Evolutionary conservation across 2,329 filamentous ascomycete species (phyloP).

Genomic region (Monilinia aucupariae): DNA sequence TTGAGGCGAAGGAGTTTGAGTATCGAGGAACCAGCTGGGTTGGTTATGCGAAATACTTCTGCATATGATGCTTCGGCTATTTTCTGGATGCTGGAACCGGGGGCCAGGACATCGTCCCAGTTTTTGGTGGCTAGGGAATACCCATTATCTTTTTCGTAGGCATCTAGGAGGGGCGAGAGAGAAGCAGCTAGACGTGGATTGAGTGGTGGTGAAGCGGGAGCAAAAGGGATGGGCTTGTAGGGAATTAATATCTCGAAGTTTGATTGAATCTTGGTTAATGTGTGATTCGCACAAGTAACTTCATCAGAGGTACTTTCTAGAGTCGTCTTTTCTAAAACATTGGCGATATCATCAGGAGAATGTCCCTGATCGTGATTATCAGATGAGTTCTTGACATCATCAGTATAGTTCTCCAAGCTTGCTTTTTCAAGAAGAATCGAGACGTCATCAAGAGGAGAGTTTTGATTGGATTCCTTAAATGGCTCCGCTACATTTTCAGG

Average conservation of each 20-base stretch:
- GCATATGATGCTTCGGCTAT: slow-evolving; percentile 63
- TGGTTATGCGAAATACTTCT: slow-evolving; percentile 59
- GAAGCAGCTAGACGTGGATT: slow-evolving; percentile 7
- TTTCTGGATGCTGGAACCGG: slow-evolving; percentile 51
- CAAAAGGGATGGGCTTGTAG: neutral
- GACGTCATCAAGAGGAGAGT: neutral
- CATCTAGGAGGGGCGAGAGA: slow-evolving; percentile 24
- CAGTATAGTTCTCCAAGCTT: neutral
- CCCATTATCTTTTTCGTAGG: slow-evolving; percentile 24
- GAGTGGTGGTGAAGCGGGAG: neutral
- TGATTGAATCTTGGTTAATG: neutral
- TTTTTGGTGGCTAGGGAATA: slow-evolving; percentile 15
- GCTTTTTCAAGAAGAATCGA: neutral
- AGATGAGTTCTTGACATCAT: neutral
- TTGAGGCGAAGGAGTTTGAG: slow-evolving; percentile 59
- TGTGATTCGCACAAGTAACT: neutral
- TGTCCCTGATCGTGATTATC: neutral
- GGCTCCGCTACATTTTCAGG: too few species aligned
- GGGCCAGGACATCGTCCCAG: slow-evolving; percentile 54
- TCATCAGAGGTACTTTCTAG: neutral
- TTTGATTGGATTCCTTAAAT: neutral
- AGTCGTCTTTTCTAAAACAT: neutral
- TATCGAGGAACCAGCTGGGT: slow-evolving; percentile 55
- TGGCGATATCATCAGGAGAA: neutral
- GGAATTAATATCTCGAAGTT: neutral